These are phyloP conservation scores for Paecilomyces formosus DNA, from an alignment of 2,329 filamentous ascomycete species.

Conservation along the genomic window DNA sequence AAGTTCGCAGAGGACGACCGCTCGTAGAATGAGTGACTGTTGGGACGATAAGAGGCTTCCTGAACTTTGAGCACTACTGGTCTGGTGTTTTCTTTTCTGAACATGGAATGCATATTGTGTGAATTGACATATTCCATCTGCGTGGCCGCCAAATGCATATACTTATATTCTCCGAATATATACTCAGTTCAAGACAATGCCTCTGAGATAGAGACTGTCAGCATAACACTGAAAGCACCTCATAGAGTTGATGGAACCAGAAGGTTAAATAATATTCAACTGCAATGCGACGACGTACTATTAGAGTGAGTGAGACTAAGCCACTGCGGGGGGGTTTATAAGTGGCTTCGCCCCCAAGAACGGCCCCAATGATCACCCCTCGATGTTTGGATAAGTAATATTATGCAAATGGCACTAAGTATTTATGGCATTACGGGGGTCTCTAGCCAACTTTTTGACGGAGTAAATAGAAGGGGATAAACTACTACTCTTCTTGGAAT, in stretches of 20 bases:
- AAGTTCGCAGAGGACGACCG: slow-evolving; percentile 41
- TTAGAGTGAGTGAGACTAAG: not conserved
- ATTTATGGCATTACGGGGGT: too few species aligned
- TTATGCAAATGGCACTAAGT: not conserved
- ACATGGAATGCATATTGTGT: not conserved
- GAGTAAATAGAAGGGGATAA: not conserved
- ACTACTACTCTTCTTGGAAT: not conserved
- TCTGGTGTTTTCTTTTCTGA: not conserved
- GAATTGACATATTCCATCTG: not conserved
- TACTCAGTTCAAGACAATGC: not conserved
- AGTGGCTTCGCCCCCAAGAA: not conserved
- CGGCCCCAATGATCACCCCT: not conserved
- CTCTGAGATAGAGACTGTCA: not conserved
- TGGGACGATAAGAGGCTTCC: not conserved
- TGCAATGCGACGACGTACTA: not conserved
- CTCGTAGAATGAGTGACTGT: slow-evolving; percentile 10
- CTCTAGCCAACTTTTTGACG: not conserved
- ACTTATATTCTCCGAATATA: not conserved
- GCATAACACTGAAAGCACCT: not conserved
- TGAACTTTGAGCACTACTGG: not conserved
- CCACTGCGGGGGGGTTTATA: not conserved
- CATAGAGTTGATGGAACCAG: not conserved
- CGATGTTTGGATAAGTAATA: not conserved
- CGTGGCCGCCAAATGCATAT: not conserved
- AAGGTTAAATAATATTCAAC: not conserved